These are phyloP conservation scores for Penicillium sp. DNA, from an alignment of 2,329 filamentous ascomycete species.

Conservation along the genomic window DNA sequence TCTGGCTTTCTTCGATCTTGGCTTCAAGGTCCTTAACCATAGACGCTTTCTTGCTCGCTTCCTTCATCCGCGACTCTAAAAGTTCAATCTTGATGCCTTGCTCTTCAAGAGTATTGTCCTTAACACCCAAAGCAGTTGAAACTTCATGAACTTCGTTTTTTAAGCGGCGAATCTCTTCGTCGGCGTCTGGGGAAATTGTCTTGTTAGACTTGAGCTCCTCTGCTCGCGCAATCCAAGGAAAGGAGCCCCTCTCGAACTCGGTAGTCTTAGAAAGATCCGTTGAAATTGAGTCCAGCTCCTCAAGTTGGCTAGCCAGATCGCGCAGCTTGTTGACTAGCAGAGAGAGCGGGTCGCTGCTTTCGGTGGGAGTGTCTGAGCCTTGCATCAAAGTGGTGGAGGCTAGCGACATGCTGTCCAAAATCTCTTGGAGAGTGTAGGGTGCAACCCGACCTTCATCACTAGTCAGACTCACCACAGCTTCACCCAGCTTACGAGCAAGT, in stretches of 20 bases:
- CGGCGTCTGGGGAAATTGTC: constrained; percentile 74
- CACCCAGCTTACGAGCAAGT: constrained; percentile 67
- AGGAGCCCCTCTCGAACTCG: constrained; percentile 73
- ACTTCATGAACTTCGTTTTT: constrained; percentile 79
- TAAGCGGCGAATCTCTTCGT: constrained; percentile 78
- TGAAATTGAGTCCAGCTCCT: constrained; percentile 70
- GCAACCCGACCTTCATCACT: constrained; percentile 71
- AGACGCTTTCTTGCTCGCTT: constrained; percentile 73
- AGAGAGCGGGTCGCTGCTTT: constrained; percentile 62
- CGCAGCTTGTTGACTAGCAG: constrained; percentile 68
- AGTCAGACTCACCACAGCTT: constrained; percentile 65
- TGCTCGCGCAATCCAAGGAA: constrained; percentile 82
- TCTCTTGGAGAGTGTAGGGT: constrained; percentile 65
- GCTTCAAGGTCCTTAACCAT: constrained; percentile 46
- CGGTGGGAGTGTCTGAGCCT: constrained; percentile 25
- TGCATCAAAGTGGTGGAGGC: constrained; percentile 27
- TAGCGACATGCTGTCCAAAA: constrained; percentile 59
- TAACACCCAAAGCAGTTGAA: constrained; percentile 67
- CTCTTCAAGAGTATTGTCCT: constrained; percentile 82
- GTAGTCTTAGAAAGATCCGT: constrained; percentile 70
- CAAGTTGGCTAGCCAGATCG: constrained; percentile 61
- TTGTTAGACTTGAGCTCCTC: constrained; percentile 81
- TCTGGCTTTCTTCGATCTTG: constrained; percentile 41
- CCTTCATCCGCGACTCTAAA: constrained; percentile 81
- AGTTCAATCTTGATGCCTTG: constrained; percentile 90